Evolutionary conservation across 78 protist genomes (phyloP).

Genomic region (Pigoraptor vietnamica): DNA sequence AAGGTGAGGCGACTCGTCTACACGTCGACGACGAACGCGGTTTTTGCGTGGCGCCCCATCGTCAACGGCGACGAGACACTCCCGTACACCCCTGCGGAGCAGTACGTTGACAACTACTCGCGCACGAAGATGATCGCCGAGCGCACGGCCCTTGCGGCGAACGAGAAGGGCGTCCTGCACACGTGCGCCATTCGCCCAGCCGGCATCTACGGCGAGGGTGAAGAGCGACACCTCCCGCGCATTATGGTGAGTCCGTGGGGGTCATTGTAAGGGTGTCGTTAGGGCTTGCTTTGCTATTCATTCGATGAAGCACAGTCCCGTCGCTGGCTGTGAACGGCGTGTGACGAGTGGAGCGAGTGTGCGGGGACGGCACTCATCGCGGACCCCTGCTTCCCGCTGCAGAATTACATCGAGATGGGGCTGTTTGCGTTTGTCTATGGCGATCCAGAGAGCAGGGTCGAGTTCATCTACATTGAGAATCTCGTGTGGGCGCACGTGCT

Average conservation of each 20-base stretch:
- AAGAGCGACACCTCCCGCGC: constrained; percentile 51
- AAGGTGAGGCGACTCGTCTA: constrained; percentile 36
- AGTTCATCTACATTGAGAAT: constrained; percentile 59
- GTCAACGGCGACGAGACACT: constrained; percentile 49
- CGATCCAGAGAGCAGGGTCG: constrained; percentile 5
- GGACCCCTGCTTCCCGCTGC: not conserved
- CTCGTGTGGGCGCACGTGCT: constrained; percentile 45
- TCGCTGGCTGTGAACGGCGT: no score
- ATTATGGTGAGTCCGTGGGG: not conserved
- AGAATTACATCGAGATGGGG: not conserved
- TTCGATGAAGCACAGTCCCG: no score
- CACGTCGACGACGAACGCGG: constrained; percentile 43
- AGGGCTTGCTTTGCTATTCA: no score
- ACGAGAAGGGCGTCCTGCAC: constrained; percentile 19
- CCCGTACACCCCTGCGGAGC: constrained; percentile 15
- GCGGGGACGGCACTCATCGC: not conserved
- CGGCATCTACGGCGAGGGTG: constrained; percentile 57
- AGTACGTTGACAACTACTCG: not conserved
- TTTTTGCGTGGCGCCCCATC: constrained; percentile 43
- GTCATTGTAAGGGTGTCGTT: no score
- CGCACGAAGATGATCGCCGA: constrained; percentile 32
- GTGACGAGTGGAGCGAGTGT: not conserved
- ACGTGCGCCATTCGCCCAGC: constrained; percentile 50
- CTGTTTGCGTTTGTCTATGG: not conserved
- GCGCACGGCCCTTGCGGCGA: constrained; percentile 9